phyloP scores from a whole-genome alignment of 1,284 basidiomycete species.

The Apiotrichum brassicae region DNA sequence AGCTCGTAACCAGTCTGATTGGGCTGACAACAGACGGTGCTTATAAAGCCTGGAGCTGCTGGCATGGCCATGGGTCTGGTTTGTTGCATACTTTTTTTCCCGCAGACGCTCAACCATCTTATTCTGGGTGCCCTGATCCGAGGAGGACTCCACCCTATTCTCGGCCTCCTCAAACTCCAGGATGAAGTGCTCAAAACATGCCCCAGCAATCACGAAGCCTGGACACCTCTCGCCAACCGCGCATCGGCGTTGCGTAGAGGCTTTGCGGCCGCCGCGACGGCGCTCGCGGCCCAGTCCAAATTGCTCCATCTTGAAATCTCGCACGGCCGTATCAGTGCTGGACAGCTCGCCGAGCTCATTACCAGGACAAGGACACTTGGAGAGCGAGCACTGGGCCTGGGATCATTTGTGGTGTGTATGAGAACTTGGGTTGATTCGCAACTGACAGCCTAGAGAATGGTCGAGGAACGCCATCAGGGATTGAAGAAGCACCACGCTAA shows the following conservation, averaged over 20 bases:
- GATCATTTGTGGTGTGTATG: slow-evolving; percentile 32
- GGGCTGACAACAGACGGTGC: slow-evolving; percentile 27
- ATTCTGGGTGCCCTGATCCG: slow-evolving; percentile 30
- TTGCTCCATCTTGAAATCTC: slow-evolving; percentile 49
- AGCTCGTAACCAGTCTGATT: slow-evolving; percentile 8
- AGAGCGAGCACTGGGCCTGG: slow-evolving; percentile 29
- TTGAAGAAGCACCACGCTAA: slow-evolving; percentile 6
- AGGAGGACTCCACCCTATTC: slow-evolving; percentile 32
- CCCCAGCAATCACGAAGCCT: slow-evolving; percentile 27
- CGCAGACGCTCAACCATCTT: slow-evolving; percentile 60
- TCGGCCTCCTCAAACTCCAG: slow-evolving; percentile 38
- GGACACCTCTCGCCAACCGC: slow-evolving; percentile 25
- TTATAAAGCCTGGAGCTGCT: slow-evolving; percentile 57
- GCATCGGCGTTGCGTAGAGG: slow-evolving; percentile 19
- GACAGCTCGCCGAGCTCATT: slow-evolving; percentile 41
- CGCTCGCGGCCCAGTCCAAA: slow-evolving; percentile 27
- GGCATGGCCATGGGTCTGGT: slow-evolving; percentile 59
- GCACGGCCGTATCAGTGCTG: slow-evolving; percentile 44
- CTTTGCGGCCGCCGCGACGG: slow-evolving; percentile 27
- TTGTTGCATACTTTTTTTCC: slow-evolving; percentile 61
- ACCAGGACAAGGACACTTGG: slow-evolving; percentile 36
- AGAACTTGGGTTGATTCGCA: neutral
- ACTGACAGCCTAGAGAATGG: slow-evolving; percentile 20
- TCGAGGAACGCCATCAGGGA: slow-evolving; percentile 29
- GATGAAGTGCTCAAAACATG: slow-evolving; percentile 31